These are phyloP conservation scores for Noccaea caerulescens DNA, from an alignment of 345 rosid species.

Conservation along the genomic window DNA sequence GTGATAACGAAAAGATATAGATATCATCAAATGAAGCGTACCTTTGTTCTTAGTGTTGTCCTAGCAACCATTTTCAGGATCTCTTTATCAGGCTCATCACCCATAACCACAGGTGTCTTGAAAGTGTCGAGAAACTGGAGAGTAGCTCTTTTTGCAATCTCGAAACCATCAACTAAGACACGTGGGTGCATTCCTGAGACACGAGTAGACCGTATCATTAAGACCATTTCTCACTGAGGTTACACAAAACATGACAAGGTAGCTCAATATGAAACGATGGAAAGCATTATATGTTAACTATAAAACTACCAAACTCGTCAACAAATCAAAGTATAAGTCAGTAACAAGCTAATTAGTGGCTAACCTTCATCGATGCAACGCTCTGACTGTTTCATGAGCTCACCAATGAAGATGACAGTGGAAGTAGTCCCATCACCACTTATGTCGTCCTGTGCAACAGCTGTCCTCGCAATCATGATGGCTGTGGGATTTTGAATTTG, in stretches of 20 bases:
- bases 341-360: background rate
- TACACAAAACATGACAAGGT: constrained; percentile 12
- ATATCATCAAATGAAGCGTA: constrained; percentile 28
- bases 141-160: constrained; percentile 93
- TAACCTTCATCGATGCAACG: constrained; percentile 97
- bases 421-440: constrained; percentile 99
- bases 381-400: constrained; percentile 96
- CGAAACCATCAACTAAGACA: constrained; percentile 97
- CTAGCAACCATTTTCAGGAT: constrained; percentile 97
- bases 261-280: background rate
- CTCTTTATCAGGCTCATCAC: constrained; percentile 92
- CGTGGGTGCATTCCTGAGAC: constrained; percentile 95
- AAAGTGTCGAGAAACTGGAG: constrained; percentile 90
- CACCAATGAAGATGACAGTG: constrained; percentile 92
- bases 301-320: background rate
- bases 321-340: background rate
- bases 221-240: constrained; percentile 2
- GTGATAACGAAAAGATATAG: constrained; percentile 23
- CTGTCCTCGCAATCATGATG: constrained; percentile 98
- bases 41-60: constrained; percentile 93
- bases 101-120: constrained; percentile 95
- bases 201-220: constrained; percentile 12
- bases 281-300: background rate
- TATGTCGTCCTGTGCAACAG: constrained; percentile 97
- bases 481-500: constrained; percentile 99